Evolutionary conservation across 768 basidiomycete species (phyloP).

Genomic region (Gymnopilus dilepis): DNA sequence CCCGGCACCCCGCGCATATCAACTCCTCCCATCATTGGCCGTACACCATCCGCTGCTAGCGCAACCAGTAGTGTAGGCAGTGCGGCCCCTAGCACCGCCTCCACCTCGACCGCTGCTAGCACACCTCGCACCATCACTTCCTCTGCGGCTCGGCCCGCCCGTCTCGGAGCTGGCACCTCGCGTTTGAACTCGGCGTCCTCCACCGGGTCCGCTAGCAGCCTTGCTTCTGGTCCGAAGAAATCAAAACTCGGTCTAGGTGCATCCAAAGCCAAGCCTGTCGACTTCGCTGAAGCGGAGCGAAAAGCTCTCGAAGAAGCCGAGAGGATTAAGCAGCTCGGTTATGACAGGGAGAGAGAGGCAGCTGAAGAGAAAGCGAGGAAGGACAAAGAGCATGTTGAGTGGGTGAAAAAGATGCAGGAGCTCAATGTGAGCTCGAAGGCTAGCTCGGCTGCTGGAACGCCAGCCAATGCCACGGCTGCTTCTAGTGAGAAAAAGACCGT

Average conservation of each 20-base stretch:
- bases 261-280: slow-evolving; percentile 83
- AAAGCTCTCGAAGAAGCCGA: slow-evolving; percentile 93
- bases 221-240: slow-evolving; percentile 54
- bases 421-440: slow-evolving; percentile 37
- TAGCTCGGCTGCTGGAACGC: slow-evolving; percentile 31
- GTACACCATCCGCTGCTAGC: slow-evolving; percentile 45
- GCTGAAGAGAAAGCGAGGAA: slow-evolving; percentile 77
- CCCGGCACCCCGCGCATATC: slow-evolving; percentile 55
- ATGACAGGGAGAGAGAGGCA: slow-evolving; percentile 85
- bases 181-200: slow-evolving; percentile 44
- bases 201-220: slow-evolving; percentile 38
- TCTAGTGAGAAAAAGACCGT: slow-evolving; percentile 23
- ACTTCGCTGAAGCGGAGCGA: slow-evolving; percentile 94
- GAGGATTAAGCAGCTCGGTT: slow-evolving; percentile 88
- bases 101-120: slow-evolving; percentile 53
- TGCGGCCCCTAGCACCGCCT: slow-evolving; percentile 23
- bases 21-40: slow-evolving; percentile 65
- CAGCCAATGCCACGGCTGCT: slow-evolving; percentile 21
- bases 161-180: slow-evolving; percentile 43
- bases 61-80: slow-evolving; percentile 31
- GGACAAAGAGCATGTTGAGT: slow-evolving; percentile 53
- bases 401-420: slow-evolving; percentile 40
- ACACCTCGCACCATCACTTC: slow-evolving; percentile 65
- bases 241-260: slow-evolving; percentile 85
- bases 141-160: slow-evolving; percentile 54